phyloP scores from a whole-genome alignment of 75 land plant species.

The Selaginella moellendorffii region DNA sequence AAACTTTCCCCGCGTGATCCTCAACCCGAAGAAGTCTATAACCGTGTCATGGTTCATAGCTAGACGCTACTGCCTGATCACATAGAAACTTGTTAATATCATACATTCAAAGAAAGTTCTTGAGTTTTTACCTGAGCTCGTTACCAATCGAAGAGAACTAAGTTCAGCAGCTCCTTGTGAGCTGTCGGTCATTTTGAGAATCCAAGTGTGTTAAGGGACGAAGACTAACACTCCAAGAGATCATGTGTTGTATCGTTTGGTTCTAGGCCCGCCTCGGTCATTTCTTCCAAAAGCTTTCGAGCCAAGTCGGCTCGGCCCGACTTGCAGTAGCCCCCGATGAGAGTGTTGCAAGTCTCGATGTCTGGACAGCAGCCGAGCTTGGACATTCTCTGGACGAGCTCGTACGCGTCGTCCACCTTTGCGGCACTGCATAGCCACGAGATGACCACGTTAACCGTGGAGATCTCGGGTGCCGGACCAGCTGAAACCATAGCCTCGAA shows the following conservation, averaged over 20 bases:
- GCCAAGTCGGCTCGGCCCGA: constrained; percentile 47
- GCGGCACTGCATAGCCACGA: background rate
- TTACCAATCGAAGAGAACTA: no score
- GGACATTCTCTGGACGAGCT: background rate
- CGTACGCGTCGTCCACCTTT: background rate
- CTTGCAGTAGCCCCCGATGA: constrained; percentile 48
- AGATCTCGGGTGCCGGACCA: background rate
- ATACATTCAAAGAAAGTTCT: no score
- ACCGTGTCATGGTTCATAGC: constrained; percentile 71
- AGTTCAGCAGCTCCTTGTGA: no score
- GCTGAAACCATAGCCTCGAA: background rate
- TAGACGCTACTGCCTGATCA: no score
- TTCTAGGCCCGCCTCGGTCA: constrained; percentile 33
- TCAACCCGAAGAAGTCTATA: constrained; percentile 67
- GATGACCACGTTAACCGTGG: background rate
- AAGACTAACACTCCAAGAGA: no score
- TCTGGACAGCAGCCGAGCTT: background rate
- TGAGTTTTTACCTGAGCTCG: no score
- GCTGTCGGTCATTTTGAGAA: no score
- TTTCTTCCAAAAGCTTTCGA: constrained; percentile 40
- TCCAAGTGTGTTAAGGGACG: no score
- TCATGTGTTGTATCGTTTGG: constrained; percentile 32
- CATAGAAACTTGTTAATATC: no score
- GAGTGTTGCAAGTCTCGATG: constrained; percentile 24
- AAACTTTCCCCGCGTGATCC: constrained; percentile 67